Percentiles rank a stretch among this genome's conserved stretches.
Evolutionary conservation across 1,284 basidiomycete species (phyloP).

Genomic region (Ustilago sp.): DNA sequence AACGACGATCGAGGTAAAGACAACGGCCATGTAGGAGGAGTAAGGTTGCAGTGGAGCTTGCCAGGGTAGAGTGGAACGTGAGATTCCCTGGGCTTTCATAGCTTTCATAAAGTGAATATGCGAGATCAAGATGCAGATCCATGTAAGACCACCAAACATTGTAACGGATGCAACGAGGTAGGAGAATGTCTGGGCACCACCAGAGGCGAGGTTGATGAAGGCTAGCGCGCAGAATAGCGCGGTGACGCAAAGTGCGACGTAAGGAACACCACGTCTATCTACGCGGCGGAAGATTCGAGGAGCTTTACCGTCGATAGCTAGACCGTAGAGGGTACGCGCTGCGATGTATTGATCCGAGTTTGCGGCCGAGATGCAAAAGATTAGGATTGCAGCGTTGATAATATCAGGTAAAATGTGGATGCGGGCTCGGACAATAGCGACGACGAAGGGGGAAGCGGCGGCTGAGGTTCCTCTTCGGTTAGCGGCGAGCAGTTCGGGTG

Average conservation of each 20-base stretch:
- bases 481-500: conserved; percentile 39
- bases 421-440: conserved; percentile 76
- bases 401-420: conserved; percentile 78
- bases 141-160: conserved; percentile 73
- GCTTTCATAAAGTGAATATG: conserved; percentile 84
- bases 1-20: conserved; percentile 76
- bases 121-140: conserved; percentile 77
- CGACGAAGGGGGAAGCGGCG: conserved; percentile 81
- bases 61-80: conserved; percentile 76
- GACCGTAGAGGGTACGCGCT: conserved; percentile 73
- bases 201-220: conserved; percentile 75
- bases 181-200: conserved; percentile 72
- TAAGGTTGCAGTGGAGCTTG: conserved; percentile 54
- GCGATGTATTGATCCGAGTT: conserved; percentile 73
- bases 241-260: conserved; percentile 73
- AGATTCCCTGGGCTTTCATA: conserved; percentile 79
- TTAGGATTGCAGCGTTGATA: conserved; percentile 71
- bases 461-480: conserved; percentile 45
- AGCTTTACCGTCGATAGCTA: conserved; percentile 73
- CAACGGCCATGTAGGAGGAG: conserved; percentile 74
- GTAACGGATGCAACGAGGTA: conserved; percentile 45
- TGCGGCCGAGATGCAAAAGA: conserved; percentile 70
- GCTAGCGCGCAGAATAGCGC: conserved; percentile 75
- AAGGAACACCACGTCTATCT: conserved; percentile 72
- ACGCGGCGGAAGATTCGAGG: conserved; percentile 73